These are phyloP conservation scores for Leucaena leucocephala DNA, from an alignment of 306 rosid genomes.

Conservation along the genomic window DNA sequence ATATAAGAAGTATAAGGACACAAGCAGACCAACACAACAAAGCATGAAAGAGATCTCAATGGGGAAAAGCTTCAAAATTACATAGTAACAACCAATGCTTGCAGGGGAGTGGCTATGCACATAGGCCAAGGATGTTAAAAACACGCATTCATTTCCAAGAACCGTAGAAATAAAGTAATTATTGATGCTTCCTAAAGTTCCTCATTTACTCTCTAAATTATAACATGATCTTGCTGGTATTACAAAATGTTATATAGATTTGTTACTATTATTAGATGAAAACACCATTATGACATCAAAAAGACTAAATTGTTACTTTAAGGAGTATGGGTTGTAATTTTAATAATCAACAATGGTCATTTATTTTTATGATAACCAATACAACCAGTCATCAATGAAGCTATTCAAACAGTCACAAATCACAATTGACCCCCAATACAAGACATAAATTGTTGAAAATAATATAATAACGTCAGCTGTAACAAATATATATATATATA, in stretches of 20 bases:
- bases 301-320: background rate
- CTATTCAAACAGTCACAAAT: background rate
- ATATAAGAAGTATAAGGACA: conserved; percentile 18
- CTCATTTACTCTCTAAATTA: background rate
- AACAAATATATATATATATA: no score
- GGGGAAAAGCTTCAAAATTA: background rate
- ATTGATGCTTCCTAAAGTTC: background rate
- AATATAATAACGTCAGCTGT: no score
- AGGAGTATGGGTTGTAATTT: background rate
- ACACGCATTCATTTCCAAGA: background rate
- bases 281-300: background rate
- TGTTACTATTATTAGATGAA: background rate
- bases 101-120: background rate
- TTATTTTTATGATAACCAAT: background rate
- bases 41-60: conserved; percentile 3
- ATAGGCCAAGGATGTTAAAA: background rate
- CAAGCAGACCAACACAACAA: background rate
- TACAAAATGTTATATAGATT: background rate
- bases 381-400: background rate
- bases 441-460: background rate
- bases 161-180: background rate
- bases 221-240: background rate
- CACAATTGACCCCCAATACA: background rate
- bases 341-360: background rate
- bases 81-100: background rate